phyloP scores from a whole-genome alignment of 1,284 basidiomycete genomes.

The Ustilago xerochloae region DNA sequence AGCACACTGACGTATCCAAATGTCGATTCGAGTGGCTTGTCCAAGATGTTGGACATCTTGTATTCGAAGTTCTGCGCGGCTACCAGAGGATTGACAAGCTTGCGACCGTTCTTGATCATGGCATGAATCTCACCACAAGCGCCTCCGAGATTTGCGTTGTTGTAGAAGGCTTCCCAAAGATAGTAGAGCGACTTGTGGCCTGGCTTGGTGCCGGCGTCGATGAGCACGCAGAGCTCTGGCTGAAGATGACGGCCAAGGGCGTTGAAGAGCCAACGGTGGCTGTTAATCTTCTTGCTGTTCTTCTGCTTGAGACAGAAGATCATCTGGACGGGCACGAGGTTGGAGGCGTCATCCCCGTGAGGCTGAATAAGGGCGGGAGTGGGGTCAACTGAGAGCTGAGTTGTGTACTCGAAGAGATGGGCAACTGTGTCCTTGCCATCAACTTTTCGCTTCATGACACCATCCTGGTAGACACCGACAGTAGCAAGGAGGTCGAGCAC shows the following conservation, averaged over 20 bases:
- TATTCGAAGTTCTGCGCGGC: conserved; percentile 96
- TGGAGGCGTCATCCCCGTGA: conserved; percentile 80
- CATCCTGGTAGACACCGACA: conserved; percentile 72
- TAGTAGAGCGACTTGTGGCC: conserved; percentile 66
- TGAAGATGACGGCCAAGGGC: conserved; percentile 81
- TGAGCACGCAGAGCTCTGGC: conserved; percentile 65
- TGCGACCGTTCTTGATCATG: conserved; percentile 64
- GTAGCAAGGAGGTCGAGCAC: conserved; percentile 69
- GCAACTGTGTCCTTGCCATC: conserved; percentile 92
- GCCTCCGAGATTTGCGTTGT: conserved; percentile 65
- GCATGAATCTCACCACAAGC: conserved; percentile 68
- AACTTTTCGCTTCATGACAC: conserved; percentile 90
- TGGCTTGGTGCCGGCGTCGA: conserved; percentile 67
- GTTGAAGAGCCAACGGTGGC: conserved; percentile 93
- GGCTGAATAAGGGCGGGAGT: conserved; percentile 90
- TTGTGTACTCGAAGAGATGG: conserved; percentile 79
- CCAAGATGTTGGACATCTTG: conserved; percentile 83
- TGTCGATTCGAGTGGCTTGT: conserved; percentile 91
- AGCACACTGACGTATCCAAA: conserved; percentile 92
- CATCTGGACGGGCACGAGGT: conserved; percentile 92
- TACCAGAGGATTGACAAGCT: conserved; percentile 67
- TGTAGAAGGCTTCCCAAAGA: conserved; percentile 68
- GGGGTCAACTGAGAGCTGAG: conserved; percentile 78
- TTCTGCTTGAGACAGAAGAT: conserved; percentile 95
- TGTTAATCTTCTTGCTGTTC: conserved; percentile 79